A percentile compares a stretch with the other conserved stretches of the same genome.
phyloP scores from a whole-genome alignment of 345 rosid species.

The sweet orange (Citrus sinensis) region DNA sequence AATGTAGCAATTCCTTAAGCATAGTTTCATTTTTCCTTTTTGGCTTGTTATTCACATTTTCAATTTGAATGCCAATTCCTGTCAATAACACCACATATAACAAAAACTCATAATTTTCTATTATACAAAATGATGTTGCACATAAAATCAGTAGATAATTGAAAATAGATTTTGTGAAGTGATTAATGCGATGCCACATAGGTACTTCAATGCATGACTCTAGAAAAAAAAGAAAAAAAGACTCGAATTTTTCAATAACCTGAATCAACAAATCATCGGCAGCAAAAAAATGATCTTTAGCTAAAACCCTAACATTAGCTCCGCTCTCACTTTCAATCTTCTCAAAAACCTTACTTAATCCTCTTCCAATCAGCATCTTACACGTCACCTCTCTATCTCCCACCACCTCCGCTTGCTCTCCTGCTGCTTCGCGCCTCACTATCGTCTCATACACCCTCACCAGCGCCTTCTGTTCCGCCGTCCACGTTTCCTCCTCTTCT shows the following conservation, averaged over 20 bases:
- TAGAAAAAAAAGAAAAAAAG: neutral
- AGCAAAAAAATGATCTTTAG: slow-evolving; percentile 51
- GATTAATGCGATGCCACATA: neutral
- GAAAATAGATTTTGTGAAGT: no score
- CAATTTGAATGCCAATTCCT: neutral
- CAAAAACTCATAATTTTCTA: neutral
- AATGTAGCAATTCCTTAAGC: neutral
- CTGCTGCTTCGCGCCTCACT: slow-evolving; percentile 40
- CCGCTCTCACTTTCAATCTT: slow-evolving; percentile 53
- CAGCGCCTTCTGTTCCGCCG: slow-evolving; percentile 50
- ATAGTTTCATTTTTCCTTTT: neutral
- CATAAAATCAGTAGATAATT: neutral
- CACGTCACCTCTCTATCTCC: slow-evolving; percentile 41
- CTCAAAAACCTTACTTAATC: slow-evolving; percentile 41
- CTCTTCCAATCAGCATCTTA: slow-evolving; percentile 47
- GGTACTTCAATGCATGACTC: neutral
- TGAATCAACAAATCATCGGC: slow-evolving; percentile 57
- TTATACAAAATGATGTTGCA: neutral
- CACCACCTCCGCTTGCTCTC: slow-evolving; percentile 27
- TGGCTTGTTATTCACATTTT: neutral
- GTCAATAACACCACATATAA: neutral
- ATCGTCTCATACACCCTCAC: slow-evolving; percentile 64
- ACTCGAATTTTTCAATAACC: slow-evolving; percentile 23
- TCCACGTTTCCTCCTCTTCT: slow-evolving; percentile 30
- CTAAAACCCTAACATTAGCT: slow-evolving; percentile 41